phyloP scores from a whole-genome alignment of 345 rosid genomes.

The Brassica nigra region DNA sequence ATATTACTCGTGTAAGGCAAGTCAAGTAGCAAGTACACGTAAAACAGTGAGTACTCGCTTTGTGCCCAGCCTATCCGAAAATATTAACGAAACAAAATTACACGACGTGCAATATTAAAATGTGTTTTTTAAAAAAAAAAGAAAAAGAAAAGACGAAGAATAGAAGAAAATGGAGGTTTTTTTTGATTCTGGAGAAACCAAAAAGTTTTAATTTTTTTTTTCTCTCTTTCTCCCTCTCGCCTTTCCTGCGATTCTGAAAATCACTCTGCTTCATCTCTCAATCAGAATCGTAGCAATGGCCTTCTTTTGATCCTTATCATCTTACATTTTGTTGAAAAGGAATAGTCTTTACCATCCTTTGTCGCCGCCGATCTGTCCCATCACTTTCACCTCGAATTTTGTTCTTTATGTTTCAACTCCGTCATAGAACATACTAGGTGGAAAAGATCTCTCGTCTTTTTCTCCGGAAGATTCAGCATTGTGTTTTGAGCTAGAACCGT shows the following conservation, averaged over 20 bases:
- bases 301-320: neutral
- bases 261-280: neutral
- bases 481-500: neutral
- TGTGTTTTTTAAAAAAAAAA: too few relatives aligned
- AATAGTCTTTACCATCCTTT: neutral
- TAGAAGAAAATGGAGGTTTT: too few relatives aligned
- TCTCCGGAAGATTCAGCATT: neutral
- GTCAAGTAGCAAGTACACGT: too few relatives aligned
- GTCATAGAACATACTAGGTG: neutral
- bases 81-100: neutral
- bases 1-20: too few relatives aligned
- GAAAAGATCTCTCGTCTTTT: neutral
- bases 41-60: too few relatives aligned
- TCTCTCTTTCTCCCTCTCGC: neutral
- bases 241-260: conserved; percentile 42
- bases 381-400: neutral
- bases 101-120: neutral
- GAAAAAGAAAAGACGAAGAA: too few relatives aligned
- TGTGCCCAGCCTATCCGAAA: too few relatives aligned
- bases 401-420: neutral
- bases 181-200: neutral
- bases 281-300: conserved; percentile 41
- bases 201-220: conserved; percentile 16
- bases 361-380: neutral
- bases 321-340: neutral